These are phyloP conservation scores for Cyberlindnera samutprakarnensis DNA, from an alignment of 805 yeast genomes.

Conservation along the genomic window DNA sequence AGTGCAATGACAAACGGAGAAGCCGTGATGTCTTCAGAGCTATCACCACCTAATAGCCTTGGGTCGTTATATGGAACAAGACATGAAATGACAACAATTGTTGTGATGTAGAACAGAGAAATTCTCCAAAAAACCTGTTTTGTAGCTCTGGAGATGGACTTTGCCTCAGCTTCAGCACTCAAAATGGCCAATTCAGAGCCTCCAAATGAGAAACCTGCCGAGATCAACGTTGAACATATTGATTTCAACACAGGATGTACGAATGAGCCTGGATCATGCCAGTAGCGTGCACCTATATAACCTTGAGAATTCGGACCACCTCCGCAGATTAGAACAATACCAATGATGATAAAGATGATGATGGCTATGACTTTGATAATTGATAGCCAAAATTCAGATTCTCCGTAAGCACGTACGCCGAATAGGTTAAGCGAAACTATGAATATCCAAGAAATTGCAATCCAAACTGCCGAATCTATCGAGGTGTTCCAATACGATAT, in stretches of 20 bases:
- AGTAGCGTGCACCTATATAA: conserved; percentile 36
- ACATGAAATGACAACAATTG: conserved; percentile 52
- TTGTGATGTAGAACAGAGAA: conserved; percentile 56
- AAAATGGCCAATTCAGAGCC: conserved; percentile 71
- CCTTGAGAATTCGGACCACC: conserved; percentile 33
- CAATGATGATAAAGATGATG: conserved; percentile 43
- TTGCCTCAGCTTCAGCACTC: conserved; percentile 70
- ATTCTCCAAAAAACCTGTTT: conserved; percentile 84
- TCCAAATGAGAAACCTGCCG: conserved; percentile 71
- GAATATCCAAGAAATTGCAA: conserved; percentile 42
- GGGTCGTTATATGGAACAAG: conserved; percentile 59
- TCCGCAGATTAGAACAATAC: conserved; percentile 37
- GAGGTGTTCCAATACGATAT: conserved; percentile 45
- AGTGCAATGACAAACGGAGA: conserved; percentile 79
- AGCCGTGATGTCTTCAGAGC: conserved; percentile 54
- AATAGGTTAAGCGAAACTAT: conserved; percentile 42
- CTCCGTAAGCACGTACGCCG: conserved; percentile 50
- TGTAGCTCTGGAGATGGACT: conserved; percentile 50
- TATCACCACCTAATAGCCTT: conserved; percentile 38
- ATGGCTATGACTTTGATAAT: conserved; percentile 37
- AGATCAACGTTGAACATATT: conserved; percentile 62
- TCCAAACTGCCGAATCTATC: conserved; percentile 51
- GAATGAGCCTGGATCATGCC: conserved; percentile 48
- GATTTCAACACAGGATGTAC: conserved; percentile 56
- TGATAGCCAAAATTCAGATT: conserved; percentile 41